A percentile compares a stretch with the other conserved stretches of the same genome.
phyloP scores from a whole-genome alignment of 164 flowering plant genomes.

The Vitis rupestris region DNA sequence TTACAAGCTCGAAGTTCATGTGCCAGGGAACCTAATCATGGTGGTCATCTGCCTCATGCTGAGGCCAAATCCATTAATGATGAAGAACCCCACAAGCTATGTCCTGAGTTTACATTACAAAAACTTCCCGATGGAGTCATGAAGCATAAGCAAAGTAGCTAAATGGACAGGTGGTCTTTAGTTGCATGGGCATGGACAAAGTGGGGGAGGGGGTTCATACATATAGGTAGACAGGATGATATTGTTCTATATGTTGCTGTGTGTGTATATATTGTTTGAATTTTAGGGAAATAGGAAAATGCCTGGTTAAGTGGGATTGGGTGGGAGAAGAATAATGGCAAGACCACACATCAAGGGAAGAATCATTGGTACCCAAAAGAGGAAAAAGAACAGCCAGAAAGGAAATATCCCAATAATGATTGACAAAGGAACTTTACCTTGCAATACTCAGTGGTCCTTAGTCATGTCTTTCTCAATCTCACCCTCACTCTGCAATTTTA shows the following conservation, averaged over 20 bases:
- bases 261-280: neutral
- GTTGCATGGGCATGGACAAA: neutral
- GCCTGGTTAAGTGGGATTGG: neutral
- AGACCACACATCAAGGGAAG: conserved; percentile 12
- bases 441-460: conserved; percentile 10
- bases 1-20: too few species aligned
- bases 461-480: conserved; percentile 20
- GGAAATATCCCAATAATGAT: conserved; percentile 22
- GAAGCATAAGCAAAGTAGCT: too few species aligned
- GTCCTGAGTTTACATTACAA: too few species aligned
- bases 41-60: too few species aligned
- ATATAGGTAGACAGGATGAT: neutral
- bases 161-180: too few species aligned
- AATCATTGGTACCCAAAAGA: conserved; percentile 6
- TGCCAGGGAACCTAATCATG: too few species aligned
- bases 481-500: conserved; percentile 19
- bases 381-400: conserved; percentile 2
- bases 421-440: conserved; percentile 13
- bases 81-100: too few species aligned
- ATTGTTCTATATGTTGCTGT: neutral
- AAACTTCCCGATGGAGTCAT: too few species aligned
- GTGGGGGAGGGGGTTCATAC: neutral
- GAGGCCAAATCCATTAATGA: too few species aligned
- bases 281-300: neutral
- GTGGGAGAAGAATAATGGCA: conserved; percentile 22